Base-by-base conservation (phyloP, 306 rosid species). In the Malus fusca region DNA sequence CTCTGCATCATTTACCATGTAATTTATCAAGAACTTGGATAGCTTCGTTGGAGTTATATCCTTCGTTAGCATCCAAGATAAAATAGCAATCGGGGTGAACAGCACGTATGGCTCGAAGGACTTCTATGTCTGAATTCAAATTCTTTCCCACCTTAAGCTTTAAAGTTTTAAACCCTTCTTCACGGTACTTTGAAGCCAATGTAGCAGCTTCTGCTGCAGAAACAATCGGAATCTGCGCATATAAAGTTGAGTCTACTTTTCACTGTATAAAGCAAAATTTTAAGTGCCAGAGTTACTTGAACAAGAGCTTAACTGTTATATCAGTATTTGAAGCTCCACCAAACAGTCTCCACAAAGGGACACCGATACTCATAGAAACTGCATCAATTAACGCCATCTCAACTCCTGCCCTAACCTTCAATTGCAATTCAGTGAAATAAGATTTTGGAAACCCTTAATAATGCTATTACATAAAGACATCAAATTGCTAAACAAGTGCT, bases 331-430 rank as follows among this genome's bases (percentile, higher is more conserved):
- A 90, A 84, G 85, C 98, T 42, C 97, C 96, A 61, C 98, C 97
- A 79, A 95, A 92, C 53, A 95, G 90, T 83, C 93, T 92, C 98
- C 97, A 92, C 66, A 95, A 74, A 60, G 98, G 97, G 66, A 90
- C 83, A 2, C 89, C 91, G 14, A 95, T 92, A 82, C 90, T 87
- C 69, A 60, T 92, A 10, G 96, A 96, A 77, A 79, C 97, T 6
- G 98, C 97, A 67, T 95, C 98, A 65, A 94, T 92, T 75, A 94
- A 23, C 14, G 96, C 97, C 97, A 94, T 94, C 82, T 94, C 98
- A 31, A 94, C 87, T 81, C 98, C 98, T 40, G 97, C 98, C 82
- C 98, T 92, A 69, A 90, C 98, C 98, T 95, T 88, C 84, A 87
- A 83, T 63, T 44, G 75, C 80, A 78, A 60, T 15, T 73, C n/a